Evolutionary conservation across 2,329 filamentous ascomycete genomes (phyloP), one percentile per base, ranked within the genome.

Genomic region (Chaetothyriales sp.): DNA sequence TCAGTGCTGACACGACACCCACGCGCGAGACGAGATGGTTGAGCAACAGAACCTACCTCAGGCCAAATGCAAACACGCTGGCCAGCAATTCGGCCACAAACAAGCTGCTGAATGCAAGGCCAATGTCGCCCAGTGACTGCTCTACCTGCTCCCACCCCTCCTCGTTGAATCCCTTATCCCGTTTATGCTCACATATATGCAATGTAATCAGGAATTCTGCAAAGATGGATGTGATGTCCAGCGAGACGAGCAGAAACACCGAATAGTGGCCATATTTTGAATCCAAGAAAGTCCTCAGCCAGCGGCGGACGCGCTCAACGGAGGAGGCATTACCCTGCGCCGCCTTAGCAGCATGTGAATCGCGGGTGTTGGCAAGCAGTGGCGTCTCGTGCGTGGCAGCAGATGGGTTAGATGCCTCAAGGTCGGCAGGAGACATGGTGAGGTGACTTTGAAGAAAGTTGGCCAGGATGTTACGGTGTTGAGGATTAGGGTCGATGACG

Each of bases 51-150:
- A 67, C 73, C 61, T 66, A 83, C 79, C 66, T 58, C 28, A 70
- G 64, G 1, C 81, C 80, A 67, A 81, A 83, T 2, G 77, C 77
- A 68, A 78, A 78, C 2, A 83, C 63, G 26, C 73, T 76, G 2
- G 75, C 65, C 8, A 74, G 50, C 63, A 85, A 64, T 65, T 86
- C 83, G 0, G 73, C 58, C 68, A 85, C 71, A 62, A 86, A 86
- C 25, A 84, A 60, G 57, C 72, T 77, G 50, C 77, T 81, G 61
- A 84, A 79, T 1, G 76, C 67, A 44, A 84, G 64, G 5, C 78
- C 75, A 32, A 75, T 65, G 2, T 71, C 66, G 10, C 72, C 72
- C 43, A 84, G 65, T 0, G 62, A 68, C 8, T 70, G 61, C 20
- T 69, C 60, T 2, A 68, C 66, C 46, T 63, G 59, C 46, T 64